These are phyloP conservation scores for Solanum tarijense DNA, from an alignment of 257 asterid genomes.

Conservation along the genomic window DNA sequence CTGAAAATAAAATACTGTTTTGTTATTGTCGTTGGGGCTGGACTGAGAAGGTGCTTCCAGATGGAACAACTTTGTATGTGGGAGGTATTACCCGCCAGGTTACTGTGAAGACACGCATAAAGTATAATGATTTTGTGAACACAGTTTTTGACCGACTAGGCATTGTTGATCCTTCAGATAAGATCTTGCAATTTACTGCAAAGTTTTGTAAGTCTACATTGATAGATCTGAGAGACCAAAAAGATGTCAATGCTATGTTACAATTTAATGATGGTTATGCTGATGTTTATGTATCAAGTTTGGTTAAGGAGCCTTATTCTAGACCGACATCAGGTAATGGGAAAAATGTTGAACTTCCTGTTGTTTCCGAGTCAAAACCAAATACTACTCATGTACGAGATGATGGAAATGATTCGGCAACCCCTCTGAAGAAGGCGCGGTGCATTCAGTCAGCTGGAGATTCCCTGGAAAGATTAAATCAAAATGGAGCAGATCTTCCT, in stretches of 20 bases:
- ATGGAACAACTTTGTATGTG: not conserved
- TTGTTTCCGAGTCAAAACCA: conserved; percentile 26
- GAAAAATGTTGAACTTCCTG: conserved; percentile 15
- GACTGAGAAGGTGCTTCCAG: not conserved
- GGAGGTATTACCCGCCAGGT: not conserved
- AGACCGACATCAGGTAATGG: conserved; percentile 4
- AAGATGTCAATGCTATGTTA: not conserved
- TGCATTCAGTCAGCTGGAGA: conserved; percentile 19
- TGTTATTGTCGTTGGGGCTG: not conserved
- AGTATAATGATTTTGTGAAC: not conserved
- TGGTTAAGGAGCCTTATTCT: not conserved
- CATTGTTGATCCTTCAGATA: not conserved
- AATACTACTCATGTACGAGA: conserved; percentile 24
- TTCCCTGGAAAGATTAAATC: conserved; percentile 10
- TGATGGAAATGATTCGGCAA: conserved; percentile 21
- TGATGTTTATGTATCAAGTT: not conserved
- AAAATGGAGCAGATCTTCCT: conserved; percentile 12
- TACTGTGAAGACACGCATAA: not conserved
- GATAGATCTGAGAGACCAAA: not conserved
- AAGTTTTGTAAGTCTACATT: not conserved
- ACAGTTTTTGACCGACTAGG: not conserved
- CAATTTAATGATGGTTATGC: not conserved
- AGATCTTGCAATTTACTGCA: not conserved
- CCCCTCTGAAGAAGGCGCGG: conserved; percentile 21
- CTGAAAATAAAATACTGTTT: not conserved